Base-by-base conservation (phyloP, 2,329 filamentous ascomycete genomes). In the Davidsoniella eucalypti region DNA sequence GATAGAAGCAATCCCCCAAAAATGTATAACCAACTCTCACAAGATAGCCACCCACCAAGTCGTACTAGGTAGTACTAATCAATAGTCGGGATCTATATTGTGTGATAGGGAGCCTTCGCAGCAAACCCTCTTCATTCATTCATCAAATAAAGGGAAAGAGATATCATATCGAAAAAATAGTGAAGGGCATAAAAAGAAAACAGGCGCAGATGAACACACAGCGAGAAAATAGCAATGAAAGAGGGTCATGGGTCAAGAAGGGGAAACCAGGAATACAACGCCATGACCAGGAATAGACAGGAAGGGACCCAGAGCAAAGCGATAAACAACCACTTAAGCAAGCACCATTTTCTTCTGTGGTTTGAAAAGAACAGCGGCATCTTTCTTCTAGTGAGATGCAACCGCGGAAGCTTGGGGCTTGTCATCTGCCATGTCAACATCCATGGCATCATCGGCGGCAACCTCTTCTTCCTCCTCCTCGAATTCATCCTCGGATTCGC, bases 401-500 rank as follows among this genome's bases (percentile, higher is more conserved):
- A 25, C 56, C 42, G 60, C 52, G n/a, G 60, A 51, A 25, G 60
- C 54, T 29, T 51, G 54, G 36, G 59, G 56, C 17, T 61, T 57
- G 59, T 67, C 67, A 33, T 67, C 66, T 41, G 57, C 52, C 47
- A 57, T 59, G 54, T 74, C 71, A 43, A 74, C 67, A 45, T 75
- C 71, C 70, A 74, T 73, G 44, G 67, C 67, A 52, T 67, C 70
- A 45, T 65, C 64, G 10, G 60, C 65, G n/a, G 47, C 60, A 37
- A 51, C 61, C 44, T 61, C 63, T 6, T 47, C 61, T 50, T 65
- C 64, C 46, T 80, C 73, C 12, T 82, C 80, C 53, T 82, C 78
- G 21, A 85, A 77, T 54, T 80, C 80, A 29, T 82, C 82, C 57
- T 79, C 79, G 58, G 79, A 85, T 63, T 87, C 84, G 50, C 78